Evolutionary conservation across 1,284 basidiomycete species (phyloP).

Genomic region (Cutaneotrichosporon mucoides): DNA sequence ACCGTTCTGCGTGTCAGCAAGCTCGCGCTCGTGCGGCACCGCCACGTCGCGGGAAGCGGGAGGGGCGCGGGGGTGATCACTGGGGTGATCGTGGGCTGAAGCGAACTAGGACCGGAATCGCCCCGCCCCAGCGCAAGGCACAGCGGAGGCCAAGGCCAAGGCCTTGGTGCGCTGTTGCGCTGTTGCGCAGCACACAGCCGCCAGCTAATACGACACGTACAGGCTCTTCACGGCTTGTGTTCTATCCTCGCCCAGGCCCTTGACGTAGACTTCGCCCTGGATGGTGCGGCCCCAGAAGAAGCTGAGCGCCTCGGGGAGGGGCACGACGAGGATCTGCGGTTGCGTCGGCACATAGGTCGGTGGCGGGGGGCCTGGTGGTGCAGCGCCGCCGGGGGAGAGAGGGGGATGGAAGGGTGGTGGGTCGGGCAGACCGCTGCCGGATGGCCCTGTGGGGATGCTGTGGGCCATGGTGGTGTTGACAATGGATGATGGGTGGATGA

Average conservation of each 20-base stretch:
- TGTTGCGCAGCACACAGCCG: neutral
- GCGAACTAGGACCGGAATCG: no score
- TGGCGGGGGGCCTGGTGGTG: slow-evolving; percentile 21
- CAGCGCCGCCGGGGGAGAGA: neutral
- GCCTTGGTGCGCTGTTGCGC: no score
- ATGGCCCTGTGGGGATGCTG: neutral
- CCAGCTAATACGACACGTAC: slow-evolving; percentile 21
- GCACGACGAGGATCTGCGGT: slow-evolving; percentile 43
- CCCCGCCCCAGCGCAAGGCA: no score
- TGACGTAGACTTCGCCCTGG: slow-evolving; percentile 46
- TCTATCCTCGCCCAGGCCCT: slow-evolving; percentile 38
- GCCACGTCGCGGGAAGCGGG: no score
- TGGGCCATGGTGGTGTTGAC: neutral
- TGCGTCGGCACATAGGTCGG: slow-evolving; percentile 39
- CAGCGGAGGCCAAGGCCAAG: no score
- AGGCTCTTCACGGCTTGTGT: slow-evolving; percentile 27
- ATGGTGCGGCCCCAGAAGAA: slow-evolving; percentile 44
- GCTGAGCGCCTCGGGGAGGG: slow-evolving; percentile 40
- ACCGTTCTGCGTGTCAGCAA: slow-evolving; percentile 26
- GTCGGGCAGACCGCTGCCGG: neutral
- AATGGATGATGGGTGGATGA: no score
- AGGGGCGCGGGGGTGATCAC: neutral
- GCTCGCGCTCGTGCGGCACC: neutral
- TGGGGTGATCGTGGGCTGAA: neutral
- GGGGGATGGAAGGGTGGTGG: neutral